Evolutionary conservation across 2,329 filamentous ascomycete species (phyloP), one percentile per base, ranked within the genome.

Genomic region (Grosmannia huntii): DNA sequence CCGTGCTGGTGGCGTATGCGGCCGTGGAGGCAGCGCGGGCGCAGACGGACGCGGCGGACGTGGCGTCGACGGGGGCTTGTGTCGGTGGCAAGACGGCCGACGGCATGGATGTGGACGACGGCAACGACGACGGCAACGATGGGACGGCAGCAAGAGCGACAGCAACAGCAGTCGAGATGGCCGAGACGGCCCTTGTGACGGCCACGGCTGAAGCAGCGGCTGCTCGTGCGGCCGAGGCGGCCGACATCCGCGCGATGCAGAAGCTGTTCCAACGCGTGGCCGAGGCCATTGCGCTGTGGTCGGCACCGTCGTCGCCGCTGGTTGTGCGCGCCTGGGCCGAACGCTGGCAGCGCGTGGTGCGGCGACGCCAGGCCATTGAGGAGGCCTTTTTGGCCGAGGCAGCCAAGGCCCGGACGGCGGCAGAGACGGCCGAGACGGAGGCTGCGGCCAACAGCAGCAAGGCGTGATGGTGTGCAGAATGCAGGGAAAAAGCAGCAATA

Each of bases 311-410:
- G 65, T 74, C 73, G 33, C 64, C 79, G 79, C 31, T 25, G 60
- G 75, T 91, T 63, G 80, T 95, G 59, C 80, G 81, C 62, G 79
- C 82, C 55, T 97, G 94, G 94, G 91, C 87, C 0, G 81, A 83
- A 67, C 81, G 90, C 53, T 99, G 94, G 94, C 75, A 89, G 62
- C 80, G 89, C 36, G 90, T 94, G 1, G 96, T 96, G 70, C 76
- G 84, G 66, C 79, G 94, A 50, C 87, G 90, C 71, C 82, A 82
- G 16, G 89, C 88, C 3, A 89, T 97, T 16, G 91, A 97, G 73
- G 90, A 96, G 72, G 81, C 87, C 0, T 82, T 81, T 67, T 66
- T 77, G 55, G 59, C 71, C 10, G 74, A 76, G 63, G 68, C 68
- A 3, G 67, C 68, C 64, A 65, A 66, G 33, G 60, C 57, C 21